Conservation (phyloP, 2,329 filamentous ascomycete species). For the Xylaria hypoxylon region DNA sequence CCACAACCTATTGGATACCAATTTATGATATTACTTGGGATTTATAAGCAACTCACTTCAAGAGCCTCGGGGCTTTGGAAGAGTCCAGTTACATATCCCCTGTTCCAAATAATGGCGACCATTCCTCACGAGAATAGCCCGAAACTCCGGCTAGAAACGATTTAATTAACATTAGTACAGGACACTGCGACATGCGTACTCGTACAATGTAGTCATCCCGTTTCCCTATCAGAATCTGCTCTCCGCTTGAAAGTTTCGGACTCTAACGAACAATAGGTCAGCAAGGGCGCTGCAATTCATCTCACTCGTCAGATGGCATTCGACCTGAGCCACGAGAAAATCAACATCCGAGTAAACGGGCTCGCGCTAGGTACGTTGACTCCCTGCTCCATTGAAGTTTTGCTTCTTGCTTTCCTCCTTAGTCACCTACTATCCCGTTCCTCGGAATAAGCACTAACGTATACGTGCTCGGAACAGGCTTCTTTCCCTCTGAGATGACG, state of each 20-base stretch:
- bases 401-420: background rate
- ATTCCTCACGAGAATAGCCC: background rate
- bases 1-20: background rate
- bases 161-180: conserved; percentile 30
- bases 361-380: conserved; percentile 43
- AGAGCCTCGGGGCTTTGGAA: background rate
- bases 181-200: conserved; percentile 43
- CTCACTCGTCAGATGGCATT: conserved; percentile 47
- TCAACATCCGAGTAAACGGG: conserved; percentile 48
- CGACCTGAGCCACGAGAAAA: conserved; percentile 47
- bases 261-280: conserved; percentile 34
- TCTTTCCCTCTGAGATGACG: conserved; percentile 49
- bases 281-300: conserved; percentile 46
- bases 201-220: conserved; percentile 44
- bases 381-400: background rate
- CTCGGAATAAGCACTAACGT: background rate
- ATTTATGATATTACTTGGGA: background rate
- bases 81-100: background rate
- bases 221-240: background rate
- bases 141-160: background rate
- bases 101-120: too few species aligned
- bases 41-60: background rate
- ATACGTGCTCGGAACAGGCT: conserved; percentile 36
- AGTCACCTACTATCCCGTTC: background rate
- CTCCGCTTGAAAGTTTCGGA: background rate